A percentile compares a stretch with the other conserved stretches of the same genome.
Conservation (phyloP, 2,329 filamentous ascomycete species). For the Nigrospora sphaerica region DNA sequence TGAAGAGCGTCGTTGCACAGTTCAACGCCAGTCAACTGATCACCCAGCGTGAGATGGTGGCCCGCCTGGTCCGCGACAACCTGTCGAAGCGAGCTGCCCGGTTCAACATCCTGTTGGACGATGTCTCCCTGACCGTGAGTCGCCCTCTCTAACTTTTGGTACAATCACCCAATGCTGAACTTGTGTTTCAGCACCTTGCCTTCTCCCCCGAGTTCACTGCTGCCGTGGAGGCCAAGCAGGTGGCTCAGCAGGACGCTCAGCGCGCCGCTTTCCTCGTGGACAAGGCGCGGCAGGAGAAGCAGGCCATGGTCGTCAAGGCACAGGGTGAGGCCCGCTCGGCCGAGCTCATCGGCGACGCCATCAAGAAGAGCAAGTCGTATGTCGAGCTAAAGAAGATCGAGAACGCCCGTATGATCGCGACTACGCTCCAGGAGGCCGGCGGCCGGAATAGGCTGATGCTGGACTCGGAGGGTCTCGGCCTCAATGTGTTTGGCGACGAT, state of each 20-base stretch:
- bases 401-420: slow-evolving; percentile 86
- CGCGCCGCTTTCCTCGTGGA: slow-evolving; percentile 95
- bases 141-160: background rate
- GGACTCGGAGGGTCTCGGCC: slow-evolving; percentile 80
- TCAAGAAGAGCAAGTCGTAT: slow-evolving; percentile 99
- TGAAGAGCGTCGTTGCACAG: slow-evolving; percentile 97
- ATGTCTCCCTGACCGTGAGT: slow-evolving; percentile 89
- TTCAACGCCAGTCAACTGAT: slow-evolving; percentile 99
- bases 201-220: slow-evolving; percentile 70
- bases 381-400: slow-evolving; percentile 97
- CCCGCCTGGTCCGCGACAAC: slow-evolving; percentile 85
- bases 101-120: slow-evolving; percentile 96
- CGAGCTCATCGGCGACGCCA: slow-evolving; percentile 95
- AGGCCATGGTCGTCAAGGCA: slow-evolving; percentile 95
- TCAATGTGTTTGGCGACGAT: slow-evolving; percentile 64
- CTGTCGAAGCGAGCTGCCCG: slow-evolving; percentile 82
- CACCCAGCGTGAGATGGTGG: slow-evolving; percentile 97
- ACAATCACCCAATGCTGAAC: slow-evolving; percentile 13
- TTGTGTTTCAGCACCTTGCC: slow-evolving; percentile 50
- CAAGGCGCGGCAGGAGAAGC: slow-evolving; percentile 98
- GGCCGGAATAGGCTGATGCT: slow-evolving; percentile 91
- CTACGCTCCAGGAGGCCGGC: slow-evolving; percentile 75
- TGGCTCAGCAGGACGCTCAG: slow-evolving; percentile 87
- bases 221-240: slow-evolving; percentile 67
- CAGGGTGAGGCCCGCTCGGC: slow-evolving; percentile 98